phyloP scores from a whole-genome alignment of 2,329 filamentous ascomycete genomes.

The Paracorniculantispora psalliotae region DNA sequence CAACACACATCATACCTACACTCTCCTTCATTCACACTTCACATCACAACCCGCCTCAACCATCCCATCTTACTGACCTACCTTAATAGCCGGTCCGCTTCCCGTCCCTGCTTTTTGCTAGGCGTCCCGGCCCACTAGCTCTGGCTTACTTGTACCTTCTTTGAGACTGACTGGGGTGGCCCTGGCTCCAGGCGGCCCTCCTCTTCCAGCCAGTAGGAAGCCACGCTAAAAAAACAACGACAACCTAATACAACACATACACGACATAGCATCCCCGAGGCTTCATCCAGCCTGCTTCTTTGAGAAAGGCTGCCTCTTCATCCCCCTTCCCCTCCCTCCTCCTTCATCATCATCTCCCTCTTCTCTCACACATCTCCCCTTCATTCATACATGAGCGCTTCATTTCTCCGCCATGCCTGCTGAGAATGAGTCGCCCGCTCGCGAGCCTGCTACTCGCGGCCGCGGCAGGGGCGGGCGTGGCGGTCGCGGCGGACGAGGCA shows the following conservation, averaged over 20 bases:
- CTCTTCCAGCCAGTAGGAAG: constrained; percentile 4
- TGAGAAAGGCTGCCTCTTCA: neutral
- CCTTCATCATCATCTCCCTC: constrained; percentile 12
- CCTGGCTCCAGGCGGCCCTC: constrained; percentile 7
- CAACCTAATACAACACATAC: constrained; percentile 9
- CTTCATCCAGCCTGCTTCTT: neutral
- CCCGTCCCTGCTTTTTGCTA: neutral
- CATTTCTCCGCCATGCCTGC: constrained; percentile 29
- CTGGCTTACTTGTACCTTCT: neutral
- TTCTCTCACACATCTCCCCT: constrained; percentile 13
- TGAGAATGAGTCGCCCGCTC: constrained; percentile 34
- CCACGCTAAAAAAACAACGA: constrained; percentile 11
- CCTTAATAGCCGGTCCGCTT: too few relatives aligned
- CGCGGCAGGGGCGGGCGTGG: constrained; percentile 20
- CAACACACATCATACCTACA: neutral
- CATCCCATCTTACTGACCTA: too few relatives aligned
- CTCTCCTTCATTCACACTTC: neutral
- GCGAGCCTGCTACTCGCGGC: constrained; percentile 32
- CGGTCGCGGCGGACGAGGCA: constrained; percentile 16
- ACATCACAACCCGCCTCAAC: too few relatives aligned
- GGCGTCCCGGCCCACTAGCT: constrained; percentile 4
- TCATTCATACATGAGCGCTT: constrained; percentile 28
- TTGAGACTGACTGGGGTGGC: constrained; percentile 7
- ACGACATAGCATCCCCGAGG: neutral
- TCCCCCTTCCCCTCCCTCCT: neutral